Conservation (phyloP, 2,329 filamentous ascomycete species). For the Cladosporium phlei region DNA sequence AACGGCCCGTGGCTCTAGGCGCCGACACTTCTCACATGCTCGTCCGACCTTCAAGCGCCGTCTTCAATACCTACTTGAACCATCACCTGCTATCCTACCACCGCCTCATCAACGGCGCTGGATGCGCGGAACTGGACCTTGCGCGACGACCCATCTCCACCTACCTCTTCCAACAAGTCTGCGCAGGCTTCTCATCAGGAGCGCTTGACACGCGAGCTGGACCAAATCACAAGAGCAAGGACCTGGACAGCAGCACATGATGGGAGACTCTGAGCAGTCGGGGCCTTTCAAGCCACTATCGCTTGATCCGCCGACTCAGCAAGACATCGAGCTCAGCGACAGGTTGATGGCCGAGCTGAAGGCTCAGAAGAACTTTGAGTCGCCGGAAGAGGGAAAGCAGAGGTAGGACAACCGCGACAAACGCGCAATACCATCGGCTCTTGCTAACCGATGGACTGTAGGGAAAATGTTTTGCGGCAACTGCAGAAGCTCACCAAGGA, state of each 20-base stretch:
- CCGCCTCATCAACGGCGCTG: slow-evolving; percentile 4
- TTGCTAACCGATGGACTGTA: slow-evolving; percentile 40
- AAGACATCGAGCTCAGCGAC: slow-evolving; percentile 72
- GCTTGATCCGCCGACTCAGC: slow-evolving; percentile 65
- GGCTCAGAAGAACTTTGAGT: slow-evolving; percentile 87
- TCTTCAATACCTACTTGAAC: slow-evolving; percentile 5
- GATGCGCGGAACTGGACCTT: background rate
- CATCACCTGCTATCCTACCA: slow-evolving; percentile 2
- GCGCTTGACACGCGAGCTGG: background rate
- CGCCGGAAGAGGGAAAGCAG: slow-evolving; percentile 73
- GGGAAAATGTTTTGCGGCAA: slow-evolving; percentile 66
- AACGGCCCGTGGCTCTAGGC: background rate
- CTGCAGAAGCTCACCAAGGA: slow-evolving; percentile 77
- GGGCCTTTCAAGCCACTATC: slow-evolving; percentile 86
- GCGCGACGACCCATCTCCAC: too few relatives aligned
- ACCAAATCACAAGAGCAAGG: slow-evolving; percentile 3
- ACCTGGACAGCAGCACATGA: background rate
- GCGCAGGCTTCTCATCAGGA: too few relatives aligned
- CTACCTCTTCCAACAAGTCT: too few relatives aligned
- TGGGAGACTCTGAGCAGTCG: slow-evolving; percentile 33
- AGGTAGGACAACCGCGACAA: slow-evolving; percentile 50
- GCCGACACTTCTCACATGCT: slow-evolving; percentile 1
- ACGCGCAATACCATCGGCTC: too few relatives aligned
- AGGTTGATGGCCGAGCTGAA: slow-evolving; percentile 79
- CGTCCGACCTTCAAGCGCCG: slow-evolving; percentile 9